A percentile compares a stretch with the other conserved stretches of the same genome.
phyloP scores from a whole-genome alignment of 139 green algal species.

The Tetraselmis striata region DNA sequence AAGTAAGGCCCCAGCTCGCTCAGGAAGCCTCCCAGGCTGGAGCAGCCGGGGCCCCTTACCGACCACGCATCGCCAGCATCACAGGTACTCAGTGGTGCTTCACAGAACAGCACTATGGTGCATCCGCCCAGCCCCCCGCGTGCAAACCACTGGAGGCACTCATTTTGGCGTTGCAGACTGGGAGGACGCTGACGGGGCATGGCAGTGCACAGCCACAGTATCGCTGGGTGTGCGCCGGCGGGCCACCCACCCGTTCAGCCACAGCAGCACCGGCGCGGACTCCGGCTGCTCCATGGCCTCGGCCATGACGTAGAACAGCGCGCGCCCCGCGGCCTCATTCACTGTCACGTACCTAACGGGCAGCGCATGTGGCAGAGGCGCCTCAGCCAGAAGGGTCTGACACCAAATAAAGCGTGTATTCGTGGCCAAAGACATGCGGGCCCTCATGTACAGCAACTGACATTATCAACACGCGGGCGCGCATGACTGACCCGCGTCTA shows the following conservation, averaged over 20 bases:
- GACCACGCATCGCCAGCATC: background rate
- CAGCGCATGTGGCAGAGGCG: background rate
- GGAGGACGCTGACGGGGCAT: no score
- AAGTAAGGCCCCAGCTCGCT: slow-evolving; percentile 77
- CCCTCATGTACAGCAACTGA: background rate
- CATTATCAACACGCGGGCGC: no score
- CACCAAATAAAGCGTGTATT: background rate
- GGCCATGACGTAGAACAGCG: slow-evolving; percentile 66
- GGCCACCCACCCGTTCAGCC: slow-evolving; percentile 69
- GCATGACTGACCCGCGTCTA: background rate
- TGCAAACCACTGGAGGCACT: no score
- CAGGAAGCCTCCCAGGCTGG: slow-evolving; percentile 72
- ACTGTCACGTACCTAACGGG: slow-evolving; percentile 70
- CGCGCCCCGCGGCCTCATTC: slow-evolving; percentile 50
- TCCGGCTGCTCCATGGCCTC: slow-evolving; percentile 22
- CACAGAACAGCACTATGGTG: no score
- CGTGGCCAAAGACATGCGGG: background rate
- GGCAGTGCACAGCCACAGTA: no score
- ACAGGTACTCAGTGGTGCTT: background rate
- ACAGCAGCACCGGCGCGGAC: slow-evolving; percentile 55
- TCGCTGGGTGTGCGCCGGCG: no score
- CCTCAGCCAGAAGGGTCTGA: background rate
- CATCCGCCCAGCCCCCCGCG: no score
- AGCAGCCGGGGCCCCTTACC: slow-evolving; percentile 75
- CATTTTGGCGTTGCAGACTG: no score